Base-by-base conservation (phyloP, 2,329 filamentous ascomycete genomes). In the Lithohypha guttulata region DNA sequence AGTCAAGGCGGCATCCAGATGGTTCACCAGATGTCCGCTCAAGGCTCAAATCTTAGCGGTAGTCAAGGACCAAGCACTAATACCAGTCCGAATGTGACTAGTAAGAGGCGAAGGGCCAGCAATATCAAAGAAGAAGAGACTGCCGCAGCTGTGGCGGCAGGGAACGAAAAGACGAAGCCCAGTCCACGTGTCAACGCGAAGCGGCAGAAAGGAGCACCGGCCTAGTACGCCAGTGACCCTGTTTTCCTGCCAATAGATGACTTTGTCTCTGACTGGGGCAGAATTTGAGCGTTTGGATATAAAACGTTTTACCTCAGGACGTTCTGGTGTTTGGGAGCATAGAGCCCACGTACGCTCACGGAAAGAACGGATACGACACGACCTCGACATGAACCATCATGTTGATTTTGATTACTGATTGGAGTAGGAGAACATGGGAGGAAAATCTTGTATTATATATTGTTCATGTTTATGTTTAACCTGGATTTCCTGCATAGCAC, bases 11-110 rank as follows among this genome's bases (percentile, higher is more conserved):
- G 68, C 44, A 52, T 66, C 49, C 59, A 62, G 17, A 76, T 79
- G 70, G 62, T 70, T 35, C 65, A 69, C 32, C 72, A 75, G 51
- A 69, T 68, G 54, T 73, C 62, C 52, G 72, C 73, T 46, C 68
- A 70, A 51, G 68, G 68, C 32, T 67, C 68, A n/a, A 71, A 67
- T 46, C 58, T 61, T 10, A 73, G 66, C 55, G 70, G 55, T 37
- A 59, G 52, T 40, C 57, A 62, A 47, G 67, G 64, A 2, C 64
- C 69, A 6, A 77, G 72, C 50, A 71, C 73, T 21, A 78, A 74
- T 48, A 77, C 75, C 4, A 79, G 75, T 48, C 75, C 75, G 2
- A 77, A 73, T 49, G 67, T 75, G 29, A 69, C 61, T 33, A 55
- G 54, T 49, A 79, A 79, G 57, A 63, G 71, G 42, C 68, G 75